These are phyloP conservation scores for Kazachstania sp. DNA, from an alignment of 1,139 yeast species.

Conservation along the genomic window DNA sequence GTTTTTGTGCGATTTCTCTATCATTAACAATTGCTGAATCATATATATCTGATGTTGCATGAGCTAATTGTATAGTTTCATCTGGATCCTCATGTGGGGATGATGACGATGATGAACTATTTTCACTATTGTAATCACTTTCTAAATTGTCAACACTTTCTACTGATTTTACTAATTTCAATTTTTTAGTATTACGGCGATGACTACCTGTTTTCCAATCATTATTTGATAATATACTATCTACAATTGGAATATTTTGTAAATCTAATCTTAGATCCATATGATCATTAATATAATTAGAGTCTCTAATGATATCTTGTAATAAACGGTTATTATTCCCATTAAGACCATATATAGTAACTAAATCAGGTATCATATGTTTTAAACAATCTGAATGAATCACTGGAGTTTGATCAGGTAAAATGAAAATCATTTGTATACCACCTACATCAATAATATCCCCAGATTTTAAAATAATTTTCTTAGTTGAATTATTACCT, in stretches of 20 bases:
- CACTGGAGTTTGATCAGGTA: slow-evolving; percentile 77
- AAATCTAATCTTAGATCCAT: neutral
- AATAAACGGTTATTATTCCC: slow-evolving; percentile 15
- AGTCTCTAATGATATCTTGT: slow-evolving; percentile 15
- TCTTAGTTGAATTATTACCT: slow-evolving; percentile 33
- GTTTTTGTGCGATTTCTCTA: neutral
- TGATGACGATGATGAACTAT: too few relatives aligned
- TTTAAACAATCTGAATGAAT: slow-evolving; percentile 45
- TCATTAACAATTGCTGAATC: neutral
- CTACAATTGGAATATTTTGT: neutral
- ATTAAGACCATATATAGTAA: slow-evolving; percentile 19
- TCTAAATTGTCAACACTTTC: too few relatives aligned
- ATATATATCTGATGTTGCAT: too few relatives aligned
- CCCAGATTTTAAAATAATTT: slow-evolving; percentile 43
- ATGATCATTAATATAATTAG: slow-evolving; percentile 12
- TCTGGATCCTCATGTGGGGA: too few relatives aligned
- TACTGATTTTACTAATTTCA: too few relatives aligned
- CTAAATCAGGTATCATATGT: slow-evolving; percentile 30
- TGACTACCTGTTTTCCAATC: too few relatives aligned
- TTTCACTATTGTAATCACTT: too few relatives aligned
- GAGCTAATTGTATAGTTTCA: too few relatives aligned
- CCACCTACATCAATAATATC: slow-evolving; percentile 90
- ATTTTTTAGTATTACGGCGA: too few relatives aligned
- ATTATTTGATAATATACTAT: neutral
- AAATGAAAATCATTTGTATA: slow-evolving; percentile 95